These are phyloP conservation scores for Aspergillus phoenicis DNA, from an alignment of 2,329 filamentous ascomycete genomes.

Conservation along the genomic window DNA sequence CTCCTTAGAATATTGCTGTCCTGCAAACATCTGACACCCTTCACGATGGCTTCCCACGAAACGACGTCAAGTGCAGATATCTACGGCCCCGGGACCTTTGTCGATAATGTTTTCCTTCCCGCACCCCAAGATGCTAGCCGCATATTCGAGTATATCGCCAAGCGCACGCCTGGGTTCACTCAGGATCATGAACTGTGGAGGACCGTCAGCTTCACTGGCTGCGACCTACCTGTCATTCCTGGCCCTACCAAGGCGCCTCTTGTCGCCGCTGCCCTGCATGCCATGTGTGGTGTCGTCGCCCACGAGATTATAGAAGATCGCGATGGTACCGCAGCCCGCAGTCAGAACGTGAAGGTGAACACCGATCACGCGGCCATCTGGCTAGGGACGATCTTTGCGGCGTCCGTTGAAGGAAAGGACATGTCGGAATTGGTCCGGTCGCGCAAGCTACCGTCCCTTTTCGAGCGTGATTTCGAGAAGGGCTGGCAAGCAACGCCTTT, in stretches of 20 bases:
- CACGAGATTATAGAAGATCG: background rate
- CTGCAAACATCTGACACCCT: background rate
- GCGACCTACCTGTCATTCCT: background rate
- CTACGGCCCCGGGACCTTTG: background rate
- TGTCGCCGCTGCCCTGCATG: background rate
- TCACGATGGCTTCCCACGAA: background rate
- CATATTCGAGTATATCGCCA: conserved; percentile 1
- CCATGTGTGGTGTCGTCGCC: conserved; percentile 3
- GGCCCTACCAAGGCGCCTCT: background rate
- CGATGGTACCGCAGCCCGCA: background rate
- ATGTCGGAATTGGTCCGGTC: background rate
- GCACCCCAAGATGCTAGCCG: background rate
- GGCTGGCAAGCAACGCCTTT: background rate
- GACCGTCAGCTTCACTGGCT: background rate
- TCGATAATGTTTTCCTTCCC: background rate
- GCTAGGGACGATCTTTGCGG: background rate
- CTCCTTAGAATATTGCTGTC: too few species aligned
- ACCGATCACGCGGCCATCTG: background rate
- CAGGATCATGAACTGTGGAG: background rate
- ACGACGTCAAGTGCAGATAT: background rate
- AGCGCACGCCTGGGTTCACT: background rate
- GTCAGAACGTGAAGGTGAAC: background rate
- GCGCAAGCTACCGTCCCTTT: background rate
- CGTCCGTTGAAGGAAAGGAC: background rate
- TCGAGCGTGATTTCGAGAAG: background rate